phyloP scores from a whole-genome alignment of 2,329 filamentous ascomycete species.

The Penicillium verrucosum region DNA sequence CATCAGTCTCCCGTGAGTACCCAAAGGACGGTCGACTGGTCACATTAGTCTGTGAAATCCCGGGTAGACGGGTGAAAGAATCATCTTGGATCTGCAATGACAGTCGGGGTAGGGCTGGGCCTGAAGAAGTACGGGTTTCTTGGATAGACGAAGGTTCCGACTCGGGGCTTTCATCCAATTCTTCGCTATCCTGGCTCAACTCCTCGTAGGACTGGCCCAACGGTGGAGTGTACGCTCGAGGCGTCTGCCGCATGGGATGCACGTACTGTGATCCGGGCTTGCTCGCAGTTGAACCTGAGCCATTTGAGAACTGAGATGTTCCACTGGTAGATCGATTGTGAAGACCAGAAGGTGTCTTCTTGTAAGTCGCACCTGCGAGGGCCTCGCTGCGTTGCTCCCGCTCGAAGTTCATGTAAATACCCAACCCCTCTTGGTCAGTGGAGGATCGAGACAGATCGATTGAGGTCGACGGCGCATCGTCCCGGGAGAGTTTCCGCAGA shows the following conservation, averaged over 20 bases:
- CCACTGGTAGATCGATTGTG: conserved; percentile 56
- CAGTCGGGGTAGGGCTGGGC: conserved; percentile 26
- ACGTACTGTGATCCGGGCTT: conserved; percentile 52
- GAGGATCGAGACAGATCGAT: conserved; percentile 56
- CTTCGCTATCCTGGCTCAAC: conserved; percentile 47
- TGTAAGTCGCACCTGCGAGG: conserved; percentile 32
- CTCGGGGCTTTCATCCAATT: conserved; percentile 46
- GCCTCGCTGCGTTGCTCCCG: conserved; percentile 40
- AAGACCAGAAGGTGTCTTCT: conserved; percentile 40
- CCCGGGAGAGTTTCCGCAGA: conserved; percentile 51
- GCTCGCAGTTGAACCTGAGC: conserved; percentile 44
- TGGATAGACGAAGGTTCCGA: conserved; percentile 33
- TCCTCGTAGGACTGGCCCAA: conserved; percentile 49
- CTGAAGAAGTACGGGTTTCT: conserved; percentile 31
- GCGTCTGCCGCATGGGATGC: conserved; percentile 56
- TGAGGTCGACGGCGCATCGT: conserved; percentile 46
- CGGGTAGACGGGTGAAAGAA: conserved; percentile 48
- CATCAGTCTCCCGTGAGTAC: conserved; percentile 51
- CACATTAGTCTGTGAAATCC: conserved; percentile 53
- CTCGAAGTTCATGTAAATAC: conserved; percentile 46
- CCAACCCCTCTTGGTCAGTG: conserved; percentile 56
- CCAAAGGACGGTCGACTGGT: conserved; percentile 48
- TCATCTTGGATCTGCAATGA: conserved; percentile 40
- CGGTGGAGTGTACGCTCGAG: conserved; percentile 54
- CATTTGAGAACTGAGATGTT: conserved; percentile 53